Evolutionary conservation across 1,284 basidiomycete species (phyloP), one percentile per base, ranked within the genome.

Genomic region (Waitea zeae): DNA sequence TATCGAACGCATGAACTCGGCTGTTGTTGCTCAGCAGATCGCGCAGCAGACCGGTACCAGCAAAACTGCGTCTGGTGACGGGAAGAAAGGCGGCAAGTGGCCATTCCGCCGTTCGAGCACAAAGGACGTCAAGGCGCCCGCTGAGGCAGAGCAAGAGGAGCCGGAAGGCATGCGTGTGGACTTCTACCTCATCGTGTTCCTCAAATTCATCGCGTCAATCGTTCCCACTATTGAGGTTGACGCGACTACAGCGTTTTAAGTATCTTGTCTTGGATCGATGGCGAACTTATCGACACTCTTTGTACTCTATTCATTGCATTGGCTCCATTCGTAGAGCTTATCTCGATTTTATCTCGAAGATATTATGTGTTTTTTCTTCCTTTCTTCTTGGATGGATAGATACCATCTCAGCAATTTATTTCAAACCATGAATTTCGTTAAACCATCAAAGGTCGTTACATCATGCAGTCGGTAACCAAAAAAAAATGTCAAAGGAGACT

Each of bases 1-100:
- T 44, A 96, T 98, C 49, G 92, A 96, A 54, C 70, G 92, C 37
- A 97, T 98, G 90, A 95, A 97, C 55, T 75, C 77, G 53, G 76
- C 74, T 41, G 76, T 86, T 30, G 68, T 81, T 31, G 81, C 78
- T 38, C 76, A 82, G 52, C 79, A 84, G 50, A 65, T 75, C 35
- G 64, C 69, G 24, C 61, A 66, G 41, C 62, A 66, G 45, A 14
- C 17, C 5, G 35, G 17, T 3, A 26, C 35, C 18, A 9, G 13
- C 4, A 28, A 41, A 34, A 42, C 53, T 9, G 27, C 43, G 26
- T 36, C 39, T 32, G 37, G 38, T 12, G 12, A 6, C 6, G 26
- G 58, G 30, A 79, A 83, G 67, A 90, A 87, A 59, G 88, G 88
- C 67, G 9, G 24, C 24, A 26, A 26, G 24, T 72, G 49, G 31